A percentile compares a stretch with the other conserved stretches of the same genome.
Evolutionary conservation across 2,329 filamentous ascomycete genomes (phyloP).

Genomic region (Phaeosphaeria sp.): DNA sequence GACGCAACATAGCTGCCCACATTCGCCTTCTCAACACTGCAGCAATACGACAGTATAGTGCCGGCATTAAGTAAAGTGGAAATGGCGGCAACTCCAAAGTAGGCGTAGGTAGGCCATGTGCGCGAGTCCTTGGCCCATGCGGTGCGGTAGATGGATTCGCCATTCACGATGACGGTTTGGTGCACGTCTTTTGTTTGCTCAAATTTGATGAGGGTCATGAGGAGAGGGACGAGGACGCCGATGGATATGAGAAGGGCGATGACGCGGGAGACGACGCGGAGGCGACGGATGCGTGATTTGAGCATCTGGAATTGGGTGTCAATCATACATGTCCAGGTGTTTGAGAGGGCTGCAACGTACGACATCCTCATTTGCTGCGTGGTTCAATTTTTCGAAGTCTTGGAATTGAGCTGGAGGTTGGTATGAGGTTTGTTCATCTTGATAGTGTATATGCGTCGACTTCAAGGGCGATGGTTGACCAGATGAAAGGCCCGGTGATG

Average conservation of each 20-base stretch:
- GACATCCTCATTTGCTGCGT: conserved; percentile 23
- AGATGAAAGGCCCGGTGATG: conserved; percentile 12
- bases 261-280: conserved; percentile 46
- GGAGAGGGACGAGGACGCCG: conserved; percentile 44
- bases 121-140: conserved; percentile 49
- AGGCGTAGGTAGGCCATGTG: conserved; percentile 51
- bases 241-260: conserved; percentile 44
- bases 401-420: conserved; percentile 12
- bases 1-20: conserved; percentile 31
- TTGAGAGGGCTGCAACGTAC: conserved; percentile 15
- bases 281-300: conserved; percentile 48
- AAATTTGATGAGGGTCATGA: conserved; percentile 49
- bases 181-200: conserved; percentile 41
- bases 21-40: conserved; percentile 44
- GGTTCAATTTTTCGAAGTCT: conserved; percentile 25
- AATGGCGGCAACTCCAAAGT: conserved; percentile 41
- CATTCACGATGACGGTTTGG: conserved; percentile 24
- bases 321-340: conserved; percentile 5
- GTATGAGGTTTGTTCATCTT: conserved; percentile 11
- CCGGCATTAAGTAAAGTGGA: conserved; percentile 44
- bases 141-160: conserved; percentile 38
- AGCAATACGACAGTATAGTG: conserved; percentile 45
- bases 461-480: conserved; percentile 18
- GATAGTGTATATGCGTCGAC: conserved; percentile 17
- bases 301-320: conserved; percentile 28